Conservation (phyloP, 345 rosid species). For the Chamaenerion angustifolium region DNA sequence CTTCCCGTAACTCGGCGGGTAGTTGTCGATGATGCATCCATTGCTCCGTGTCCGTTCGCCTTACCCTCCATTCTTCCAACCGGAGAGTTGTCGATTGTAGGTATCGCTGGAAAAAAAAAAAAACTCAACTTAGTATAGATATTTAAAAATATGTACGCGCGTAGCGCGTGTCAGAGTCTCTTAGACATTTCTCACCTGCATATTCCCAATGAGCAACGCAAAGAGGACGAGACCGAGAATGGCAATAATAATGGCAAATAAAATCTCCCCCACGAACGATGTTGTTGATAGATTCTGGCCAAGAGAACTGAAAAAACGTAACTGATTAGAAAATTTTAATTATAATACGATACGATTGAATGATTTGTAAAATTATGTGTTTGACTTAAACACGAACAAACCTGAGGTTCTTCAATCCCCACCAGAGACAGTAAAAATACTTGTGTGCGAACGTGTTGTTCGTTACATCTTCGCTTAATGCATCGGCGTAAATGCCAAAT, state of each 20-base stretch:
- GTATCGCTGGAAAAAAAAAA: conserved; percentile 32
- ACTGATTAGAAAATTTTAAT: neutral
- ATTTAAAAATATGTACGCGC: no score
- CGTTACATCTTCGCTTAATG: conserved; percentile 10
- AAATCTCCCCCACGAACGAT: conserved; percentile 34
- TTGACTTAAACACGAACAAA: no score
- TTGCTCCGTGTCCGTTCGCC: conserved; percentile 54
- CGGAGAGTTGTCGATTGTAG: conserved; percentile 60
- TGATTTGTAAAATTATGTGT: no score
- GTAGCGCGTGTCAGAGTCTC: no score
- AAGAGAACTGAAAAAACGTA: conserved; percentile 26
- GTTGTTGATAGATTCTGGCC: conserved; percentile 40
- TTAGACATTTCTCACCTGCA: no score
- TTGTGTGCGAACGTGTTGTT: conserved; percentile 17
- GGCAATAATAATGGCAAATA: conserved; percentile 42
- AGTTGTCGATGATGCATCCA: conserved; percentile 67
- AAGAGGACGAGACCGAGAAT: conserved; percentile 52
- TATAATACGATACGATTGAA: no score
- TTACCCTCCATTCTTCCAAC: conserved; percentile 66
- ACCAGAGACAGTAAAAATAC: conserved; percentile 38
- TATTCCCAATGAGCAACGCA: conserved; percentile 51
- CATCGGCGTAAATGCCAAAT: conserved; percentile 22
- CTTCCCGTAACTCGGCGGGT: conserved; percentile 34
- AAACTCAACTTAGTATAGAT: neutral
- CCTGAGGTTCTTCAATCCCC: conserved; percentile 40